Evolutionary conservation across 768 basidiomycete species (phyloP).

Genomic region (Boletus fagicola): DNA sequence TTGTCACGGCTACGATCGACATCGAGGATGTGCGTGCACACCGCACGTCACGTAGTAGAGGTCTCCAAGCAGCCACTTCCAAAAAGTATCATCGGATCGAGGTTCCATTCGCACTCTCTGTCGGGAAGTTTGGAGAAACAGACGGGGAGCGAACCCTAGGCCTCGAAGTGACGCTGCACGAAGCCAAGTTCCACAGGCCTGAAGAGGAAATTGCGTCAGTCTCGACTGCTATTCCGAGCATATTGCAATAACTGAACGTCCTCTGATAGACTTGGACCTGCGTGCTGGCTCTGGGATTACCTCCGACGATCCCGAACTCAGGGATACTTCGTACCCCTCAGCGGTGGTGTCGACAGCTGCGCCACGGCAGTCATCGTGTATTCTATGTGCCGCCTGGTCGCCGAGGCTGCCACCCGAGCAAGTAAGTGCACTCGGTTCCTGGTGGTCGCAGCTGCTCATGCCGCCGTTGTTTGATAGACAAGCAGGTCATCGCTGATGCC

Average conservation of each 20-base stretch:
- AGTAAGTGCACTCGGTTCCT: slow-evolving; percentile 44
- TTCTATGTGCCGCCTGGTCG: slow-evolving; percentile 93
- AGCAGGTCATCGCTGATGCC: slow-evolving; percentile 88
- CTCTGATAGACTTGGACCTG: slow-evolving; percentile 77
- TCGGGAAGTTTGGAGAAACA: slow-evolving; percentile 67
- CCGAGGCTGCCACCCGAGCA: slow-evolving; percentile 69
- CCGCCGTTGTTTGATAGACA: slow-evolving; percentile 43
- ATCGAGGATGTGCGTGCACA: slow-evolving; percentile 96
- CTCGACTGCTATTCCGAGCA: neutral
- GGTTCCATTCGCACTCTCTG: slow-evolving; percentile 74
- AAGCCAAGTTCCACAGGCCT: slow-evolving; percentile 65
- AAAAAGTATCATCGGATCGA: slow-evolving; percentile 81
- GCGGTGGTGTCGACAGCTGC: slow-evolving; percentile 96
- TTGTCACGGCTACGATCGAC: slow-evolving; percentile 92
- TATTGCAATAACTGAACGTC: neutral
- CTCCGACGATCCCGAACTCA: slow-evolving; percentile 89
- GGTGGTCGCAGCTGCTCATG: neutral
- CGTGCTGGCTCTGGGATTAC: slow-evolving; percentile 99
- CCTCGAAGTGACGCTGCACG: slow-evolving; percentile 44
- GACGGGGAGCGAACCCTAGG: slow-evolving; percentile 49
- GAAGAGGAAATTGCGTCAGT: slow-evolving; percentile 98
- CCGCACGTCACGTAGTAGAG: slow-evolving; percentile 77
- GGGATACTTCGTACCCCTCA: slow-evolving; percentile 93
- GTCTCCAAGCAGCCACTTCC: slow-evolving; percentile 81
- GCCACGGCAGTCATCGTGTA: slow-evolving; percentile 94